Evolutionary conservation across 139 green algal genomes (phyloP), one percentile per base, ranked within the genome.

Genomic region (Chlamydomonas schloesseri): DNA sequence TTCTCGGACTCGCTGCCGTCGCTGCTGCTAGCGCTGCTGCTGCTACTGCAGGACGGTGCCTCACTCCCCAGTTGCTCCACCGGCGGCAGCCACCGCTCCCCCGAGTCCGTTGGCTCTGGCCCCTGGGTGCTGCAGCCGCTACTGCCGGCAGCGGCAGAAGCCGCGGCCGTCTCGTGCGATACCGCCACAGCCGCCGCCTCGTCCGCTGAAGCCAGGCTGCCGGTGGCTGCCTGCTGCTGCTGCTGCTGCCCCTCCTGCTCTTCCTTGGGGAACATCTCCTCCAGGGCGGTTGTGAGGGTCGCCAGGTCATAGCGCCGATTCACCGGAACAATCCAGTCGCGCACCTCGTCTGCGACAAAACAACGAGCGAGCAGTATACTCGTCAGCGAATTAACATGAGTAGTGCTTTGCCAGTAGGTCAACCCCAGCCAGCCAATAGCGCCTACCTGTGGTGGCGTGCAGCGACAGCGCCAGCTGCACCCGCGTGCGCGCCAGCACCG

Each of bases 381-480:
- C 53, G 17, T 60, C 53, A 24, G 14, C 14, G 53, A 60, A 60
- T 14, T 17, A 14, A 60, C 53, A 14, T 24, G 53, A 14, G 53
- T 60, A 14, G 14, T 60, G 14, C 53, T 60, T 17, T 60, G 53
- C 53, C 17, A 60, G 14, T 60, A 60, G n/a, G n/a, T n/a, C n/a
- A n/a, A n/a, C n/a, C n/a, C n/a, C n/a, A 60, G 14, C 53, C 14
- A 60, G 62, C n/a, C n/a, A n/a, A n/a, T 50, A 11, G 2, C 55
- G 18, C 83, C 95, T 92, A 89, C 98, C 96, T 31, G 95, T 99
- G 34, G 97, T 97, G 29, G 96, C 97, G 82, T 99, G 97, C 65
- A 99, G 94, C 0, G 91, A 97, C 23, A 99, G 90, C 1, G 97
- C 97, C 70, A 99, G 88, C 84, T 95, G 92, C 11, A 90, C 95